A percentile compares a stretch with the other conserved stretches of the same genome.
Evolutionary conservation across 1,284 basidiomycete genomes (phyloP).

Genomic region (Heterobasidion annosum): DNA sequence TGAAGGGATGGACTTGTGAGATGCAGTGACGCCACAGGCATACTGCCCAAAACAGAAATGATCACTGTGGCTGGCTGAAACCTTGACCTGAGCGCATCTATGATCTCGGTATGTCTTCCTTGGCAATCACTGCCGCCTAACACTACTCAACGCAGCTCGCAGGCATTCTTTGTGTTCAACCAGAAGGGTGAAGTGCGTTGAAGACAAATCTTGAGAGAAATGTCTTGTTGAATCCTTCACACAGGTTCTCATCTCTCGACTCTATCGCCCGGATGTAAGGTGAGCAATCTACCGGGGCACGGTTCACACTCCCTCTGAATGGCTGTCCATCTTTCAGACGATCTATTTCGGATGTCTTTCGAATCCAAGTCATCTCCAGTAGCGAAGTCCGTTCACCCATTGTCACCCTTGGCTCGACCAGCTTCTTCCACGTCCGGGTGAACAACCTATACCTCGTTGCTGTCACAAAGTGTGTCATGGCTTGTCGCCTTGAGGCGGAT

Average conservation of each 20-base stretch:
- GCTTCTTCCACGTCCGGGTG: slow-evolving; percentile 94
- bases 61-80: no score
- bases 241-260: slow-evolving; percentile 87
- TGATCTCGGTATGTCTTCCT: slow-evolving; percentile 5
- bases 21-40: background rate
- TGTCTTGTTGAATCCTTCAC: slow-evolving; percentile 4
- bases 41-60: background rate
- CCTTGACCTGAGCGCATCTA: background rate
- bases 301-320: background rate
- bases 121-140: background rate
- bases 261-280: slow-evolving; percentile 94
- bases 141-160: background rate
- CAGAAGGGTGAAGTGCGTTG: slow-evolving; percentile 86
- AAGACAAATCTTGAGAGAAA: background rate
- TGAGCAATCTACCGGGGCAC: slow-evolving; percentile 26
- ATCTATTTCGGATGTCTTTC: slow-evolving; percentile 95
- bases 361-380: slow-evolving; percentile 97
- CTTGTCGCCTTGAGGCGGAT: background rate
- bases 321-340: slow-evolving; percentile 43
- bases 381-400: slow-evolving; percentile 95
- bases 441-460: slow-evolving; percentile 95
- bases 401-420: slow-evolving; percentile 94
- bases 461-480: slow-evolving; percentile 75
- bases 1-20: no score
- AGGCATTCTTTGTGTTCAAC: slow-evolving; percentile 98